Evolutionary conservation across 371 early-diverging fungal genomes (phyloP), one percentile per base, ranked within the genome.

Genomic region (Mycotypha africana): DNA sequence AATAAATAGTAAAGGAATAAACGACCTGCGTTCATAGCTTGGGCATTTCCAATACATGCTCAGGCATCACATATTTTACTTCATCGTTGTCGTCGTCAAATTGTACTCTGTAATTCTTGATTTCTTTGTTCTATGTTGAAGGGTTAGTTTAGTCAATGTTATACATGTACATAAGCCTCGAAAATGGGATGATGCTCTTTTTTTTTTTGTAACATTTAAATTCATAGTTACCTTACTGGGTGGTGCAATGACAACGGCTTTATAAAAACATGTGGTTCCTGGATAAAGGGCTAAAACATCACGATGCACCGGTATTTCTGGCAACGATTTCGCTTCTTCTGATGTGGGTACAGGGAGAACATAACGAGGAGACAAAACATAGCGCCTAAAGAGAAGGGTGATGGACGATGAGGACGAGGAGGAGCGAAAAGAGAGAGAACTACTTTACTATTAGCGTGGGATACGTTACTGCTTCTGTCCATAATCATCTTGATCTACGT

Each of bases 231-330:
- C 83, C 81, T 85, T 83, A 43, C 69, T 76, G 4, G 91, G 89
- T 25, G 88, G 79, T 4, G 67, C 54, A 6, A 83, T 67, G 1
- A 93, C 89, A 3, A 61, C 70, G 0, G 86, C 93, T 49, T 83
- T 79, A 61, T 93, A 91, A 51, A 93, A 93, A 49, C 88, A 90
- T 2, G 90, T 91, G 14, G 88, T 91, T 0, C 76, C 75, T 6
- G 93, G 92, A 58, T 89, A 94, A 32, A 92, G 58, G 2, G 90
- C 91, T 42, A 92, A 60, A 9, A 92, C 91, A 17, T 78, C 77
- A 26, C 79, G 74, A n/a, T 78, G 80, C 19, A 69, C 65, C 10
- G 78, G 64, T 54, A 87, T 79, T 53, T 88, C 82, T 7, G 70
- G 65, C 26, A 59, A 45, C 17, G 56, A 42, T 21, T 55, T 49